Evolutionary conservation across 2,329 filamentous ascomycete species (phyloP), one percentile per base, ranked within the genome.

Genomic region (Emericellopsis atlantica): DNA sequence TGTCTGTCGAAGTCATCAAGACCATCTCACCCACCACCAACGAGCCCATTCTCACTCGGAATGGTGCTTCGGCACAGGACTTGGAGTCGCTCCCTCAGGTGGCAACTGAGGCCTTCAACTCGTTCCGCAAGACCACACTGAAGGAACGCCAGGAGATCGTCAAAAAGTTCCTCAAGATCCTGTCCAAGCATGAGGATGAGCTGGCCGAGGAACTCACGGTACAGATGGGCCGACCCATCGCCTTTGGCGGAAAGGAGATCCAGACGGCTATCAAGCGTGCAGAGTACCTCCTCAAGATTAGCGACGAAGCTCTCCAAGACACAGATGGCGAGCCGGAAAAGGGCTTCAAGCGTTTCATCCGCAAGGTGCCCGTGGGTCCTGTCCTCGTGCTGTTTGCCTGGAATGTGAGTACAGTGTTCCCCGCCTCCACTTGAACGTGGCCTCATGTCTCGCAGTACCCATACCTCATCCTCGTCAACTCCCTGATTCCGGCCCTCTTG

Each of bases 191-290:
- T 57, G 75, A 88, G 59, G 82, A 92, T 77, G 83, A 79, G 46
- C 70, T 96, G 29, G 88, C 83, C 6, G 73, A 77, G 49, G 89
- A 95, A 59, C 66, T 96, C 44, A 95, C 89, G 0, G 81, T 86
- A 57, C 89, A 96, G 66, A 96, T 96, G 89, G 90, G 90, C 34
- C 75, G 90, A 16, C 90, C 90, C 29, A 95, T 95, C 53, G 75
- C 83, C 32, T 95, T 90, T 59, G 84, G 85, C 0, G 79, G 74
- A 37, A 87, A 79, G 50, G 90, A 96, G 66, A 73, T 96, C 49
- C 66, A 76, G 24, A 96, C 90, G 14, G 89, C 89, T 7, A 75
- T 93, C 48, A 85, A 84, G 65, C 77, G 90, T 47, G 84, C 81
- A 48, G 79, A 94, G 55, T 94, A 94, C 56, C 67, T 96, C 43